These are phyloP conservation scores for Colletotrichum spaethianum DNA, from an alignment of 2,329 filamentous ascomycete species.

Conservation along the genomic window DNA sequence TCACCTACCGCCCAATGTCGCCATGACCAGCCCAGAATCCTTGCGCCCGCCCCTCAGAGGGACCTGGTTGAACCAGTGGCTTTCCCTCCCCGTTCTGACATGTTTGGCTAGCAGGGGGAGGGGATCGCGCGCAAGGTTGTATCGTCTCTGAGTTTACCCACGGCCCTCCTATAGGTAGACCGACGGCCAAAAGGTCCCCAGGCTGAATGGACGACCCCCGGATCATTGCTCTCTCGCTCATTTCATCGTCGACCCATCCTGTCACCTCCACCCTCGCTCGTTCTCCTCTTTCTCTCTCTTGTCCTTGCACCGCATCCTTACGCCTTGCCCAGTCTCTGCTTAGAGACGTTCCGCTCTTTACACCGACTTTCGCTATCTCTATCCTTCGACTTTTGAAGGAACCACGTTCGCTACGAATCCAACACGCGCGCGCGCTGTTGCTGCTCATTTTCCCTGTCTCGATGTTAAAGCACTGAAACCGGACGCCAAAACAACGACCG, in stretches of 20 bases:
- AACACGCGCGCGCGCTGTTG: conserved; percentile 26
- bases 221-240: conserved; percentile 30
- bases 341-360: conserved; percentile 41
- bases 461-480: conserved; percentile 38
- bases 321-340: conserved; percentile 38
- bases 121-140: conserved; percentile 34
- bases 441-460: conserved; percentile 24
- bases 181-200: background rate
- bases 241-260: conserved; percentile 42
- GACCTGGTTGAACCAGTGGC: conserved; percentile 25
- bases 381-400: conserved; percentile 22
- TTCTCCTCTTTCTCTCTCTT: conserved; percentile 39
- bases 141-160: conserved; percentile 11
- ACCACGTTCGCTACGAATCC: conserved; percentile 36
- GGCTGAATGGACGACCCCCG: conserved; percentile 2
- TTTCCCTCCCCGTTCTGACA: conserved; percentile 3
- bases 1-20: conserved; percentile 24
- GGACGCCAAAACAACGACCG: conserved; percentile 17
- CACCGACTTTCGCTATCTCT: conserved; percentile 40
- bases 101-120: conserved; percentile 23
- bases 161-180: background rate
- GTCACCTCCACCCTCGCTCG: conserved; percentile 28
- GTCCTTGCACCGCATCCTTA: conserved; percentile 40
- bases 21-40: conserved; percentile 37
- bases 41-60: conserved; percentile 29